Base-by-base conservation (phyloP, 495 filamentous ascomycete species). In the Friedmanniomyces simplex region DNA sequence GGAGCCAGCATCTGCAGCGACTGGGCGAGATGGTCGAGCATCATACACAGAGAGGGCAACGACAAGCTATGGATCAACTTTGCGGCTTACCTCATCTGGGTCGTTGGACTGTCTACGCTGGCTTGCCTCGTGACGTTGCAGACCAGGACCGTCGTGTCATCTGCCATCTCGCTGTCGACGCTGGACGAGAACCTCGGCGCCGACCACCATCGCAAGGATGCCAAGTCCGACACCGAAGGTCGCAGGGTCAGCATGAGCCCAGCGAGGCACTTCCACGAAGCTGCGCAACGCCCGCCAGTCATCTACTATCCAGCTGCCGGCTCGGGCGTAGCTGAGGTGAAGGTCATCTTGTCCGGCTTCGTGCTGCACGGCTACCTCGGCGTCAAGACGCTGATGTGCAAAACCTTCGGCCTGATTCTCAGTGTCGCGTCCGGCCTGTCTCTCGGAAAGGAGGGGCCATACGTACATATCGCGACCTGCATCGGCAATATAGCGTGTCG, bases 401-500 rank as follows among this genome's bases (percentile, higher is more conserved):
- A 98, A 71, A 89, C 87, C 0, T 67, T 87, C 43, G 89, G 82
- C 16, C 73, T 98, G 34, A 79, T 96, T 45, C 77, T 97, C 58
- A 93, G 87, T 67, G 89, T 98, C 36, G 83, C 89, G 1, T 97
- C 93, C 18, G 93, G 93, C 2, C 71, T 98, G 42, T 96, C 89
- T 67, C 73, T 98, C 39, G 93, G 93, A 12, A 98, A 98, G 69
- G 93, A 98, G 73, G 93, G 93, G 0, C 93, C 93, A 1, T 97
- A 93, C 70, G 93, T 98, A 22, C 93, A 98, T 71, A 96, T 97
- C 62, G 89, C 91, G 1, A 89, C 93, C 1, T 96, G 91, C 63
- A 82, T 98, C n/a, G 93, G 93, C 48, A 98, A 98, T 59, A 94
- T 98, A 62, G 84, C 84, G 43, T 96, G 93, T 68, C 87, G 93